Conservation (phyloP, 371 early-diverging fungal genomes). For the Smittium culicis region DNA sequence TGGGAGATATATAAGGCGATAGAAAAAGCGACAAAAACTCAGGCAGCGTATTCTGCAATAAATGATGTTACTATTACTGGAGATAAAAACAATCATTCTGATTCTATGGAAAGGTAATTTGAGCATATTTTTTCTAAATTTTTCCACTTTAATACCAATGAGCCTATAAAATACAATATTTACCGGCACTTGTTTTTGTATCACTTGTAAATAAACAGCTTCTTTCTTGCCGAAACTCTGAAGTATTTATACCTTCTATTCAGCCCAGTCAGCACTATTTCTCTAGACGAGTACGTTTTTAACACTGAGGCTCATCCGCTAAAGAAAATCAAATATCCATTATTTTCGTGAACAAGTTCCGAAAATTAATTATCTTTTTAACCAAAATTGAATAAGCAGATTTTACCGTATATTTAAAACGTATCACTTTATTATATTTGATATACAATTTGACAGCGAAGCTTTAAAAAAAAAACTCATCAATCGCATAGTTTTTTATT, state of each 20-base stretch:
- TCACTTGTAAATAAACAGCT: no score
- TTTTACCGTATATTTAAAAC: no score
- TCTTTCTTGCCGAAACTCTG: conserved; percentile 84
- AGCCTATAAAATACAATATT: conserved; percentile 18
- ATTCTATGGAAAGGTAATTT: conserved; percentile 33
- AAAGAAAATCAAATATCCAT: no score
- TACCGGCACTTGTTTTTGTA: conserved; percentile 28
- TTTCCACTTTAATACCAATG: neutral
- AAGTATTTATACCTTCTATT: conserved; percentile 89
- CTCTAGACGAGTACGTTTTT: conserved; percentile 66
- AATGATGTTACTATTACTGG: conserved; percentile 44
- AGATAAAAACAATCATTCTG: conserved; percentile 50
- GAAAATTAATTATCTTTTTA: no score
- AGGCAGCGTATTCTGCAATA: conserved; percentile 63
- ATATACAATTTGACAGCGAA: no score
- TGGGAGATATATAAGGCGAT: conserved; percentile 76
- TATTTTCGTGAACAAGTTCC: no score
- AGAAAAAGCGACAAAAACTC: conserved; percentile 54
- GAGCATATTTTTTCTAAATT: conserved; percentile 6
- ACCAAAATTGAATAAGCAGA: no score
- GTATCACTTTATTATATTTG: no score
- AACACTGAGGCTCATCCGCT: conserved; percentile 90
- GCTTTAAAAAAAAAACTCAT: no score
- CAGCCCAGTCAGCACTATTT: conserved; percentile 45
- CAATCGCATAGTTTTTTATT: no score